Conservation (phyloP, 176 grass and related monocot genomes). For the Triticum dicoccoides region DNA sequence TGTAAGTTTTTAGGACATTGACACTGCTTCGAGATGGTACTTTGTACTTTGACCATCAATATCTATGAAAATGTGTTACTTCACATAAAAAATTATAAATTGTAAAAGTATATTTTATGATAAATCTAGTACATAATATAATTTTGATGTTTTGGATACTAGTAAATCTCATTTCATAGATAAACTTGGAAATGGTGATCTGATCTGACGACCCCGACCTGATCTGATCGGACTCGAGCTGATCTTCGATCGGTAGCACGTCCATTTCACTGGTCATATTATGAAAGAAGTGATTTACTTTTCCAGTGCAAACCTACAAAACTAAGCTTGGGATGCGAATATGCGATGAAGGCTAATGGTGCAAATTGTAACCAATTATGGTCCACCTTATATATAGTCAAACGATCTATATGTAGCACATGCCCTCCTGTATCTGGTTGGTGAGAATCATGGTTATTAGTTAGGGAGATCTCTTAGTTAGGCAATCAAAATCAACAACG, state of each 20-base stretch:
- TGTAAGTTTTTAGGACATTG: neutral
- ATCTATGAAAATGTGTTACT: neutral
- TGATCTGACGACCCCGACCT: neutral
- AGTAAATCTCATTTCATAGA: neutral
- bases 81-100: too few species aligned
- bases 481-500: neutral
- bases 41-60: neutral
- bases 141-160: neutral
- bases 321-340: neutral
- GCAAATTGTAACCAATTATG: neutral
- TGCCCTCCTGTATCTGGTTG: neutral
- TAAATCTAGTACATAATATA: too few species aligned
- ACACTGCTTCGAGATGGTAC: neutral
- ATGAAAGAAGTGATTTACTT: too few species aligned
- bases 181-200: neutral
- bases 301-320: neutral
- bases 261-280: neutral
- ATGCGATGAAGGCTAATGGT: neutral
- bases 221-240: neutral
- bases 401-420: neutral
- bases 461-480: neutral
- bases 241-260: conserved; percentile 1
- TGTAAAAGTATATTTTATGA: too few species aligned
- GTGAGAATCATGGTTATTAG: neutral
- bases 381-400: neutral